phyloP scores from a whole-genome alignment of 495 filamentous ascomycete genomes.

The Penicillium daleae region DNA sequence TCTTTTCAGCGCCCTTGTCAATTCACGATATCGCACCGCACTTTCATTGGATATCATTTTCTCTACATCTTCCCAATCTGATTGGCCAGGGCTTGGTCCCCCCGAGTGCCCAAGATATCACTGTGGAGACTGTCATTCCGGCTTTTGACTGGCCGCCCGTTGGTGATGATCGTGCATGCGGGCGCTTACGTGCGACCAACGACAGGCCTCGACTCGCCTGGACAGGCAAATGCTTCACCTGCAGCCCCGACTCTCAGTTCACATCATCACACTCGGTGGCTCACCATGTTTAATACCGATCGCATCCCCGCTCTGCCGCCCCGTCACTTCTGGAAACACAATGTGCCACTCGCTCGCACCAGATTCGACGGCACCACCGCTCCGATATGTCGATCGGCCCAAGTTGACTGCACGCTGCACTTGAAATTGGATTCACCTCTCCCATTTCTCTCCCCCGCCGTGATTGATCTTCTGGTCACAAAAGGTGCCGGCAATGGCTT shows the following conservation, averaged over 20 bases:
- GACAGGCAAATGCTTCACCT: constrained; percentile 15
- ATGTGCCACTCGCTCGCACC: constrained; percentile 23
- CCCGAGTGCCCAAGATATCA: constrained; percentile 1
- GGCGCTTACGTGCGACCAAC: constrained; percentile 46
- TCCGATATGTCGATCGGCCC: constrained; percentile 32
- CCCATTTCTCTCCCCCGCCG: constrained; percentile 15
- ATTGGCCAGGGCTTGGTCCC: constrained; percentile 3
- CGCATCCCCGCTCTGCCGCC: constrained; percentile 27
- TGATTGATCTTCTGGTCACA: constrained; percentile 18
- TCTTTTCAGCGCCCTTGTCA: no score
- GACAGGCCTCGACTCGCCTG: constrained; percentile 19
- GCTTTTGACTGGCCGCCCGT: constrained; percentile 27
- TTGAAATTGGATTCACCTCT: constrained; percentile 22
- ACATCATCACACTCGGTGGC: constrained; percentile 39
- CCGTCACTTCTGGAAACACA: constrained; percentile 28
- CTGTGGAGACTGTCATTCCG: constrained; percentile 5
- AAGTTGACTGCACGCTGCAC: constrained; percentile 22
- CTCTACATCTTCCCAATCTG: not conserved
- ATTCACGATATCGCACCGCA: not conserved
- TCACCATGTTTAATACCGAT: constrained; percentile 27
- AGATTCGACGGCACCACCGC: constrained; percentile 24
- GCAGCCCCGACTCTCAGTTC: constrained; percentile 28
- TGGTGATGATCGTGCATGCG: constrained; percentile 33
- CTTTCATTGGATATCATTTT: not conserved
- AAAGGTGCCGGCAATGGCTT: constrained; percentile 28